Evolutionary conservation across 306 rosid genomes (phyloP), one percentile per base, ranked within the genome.

Genomic region (Fagus crenata): DNA sequence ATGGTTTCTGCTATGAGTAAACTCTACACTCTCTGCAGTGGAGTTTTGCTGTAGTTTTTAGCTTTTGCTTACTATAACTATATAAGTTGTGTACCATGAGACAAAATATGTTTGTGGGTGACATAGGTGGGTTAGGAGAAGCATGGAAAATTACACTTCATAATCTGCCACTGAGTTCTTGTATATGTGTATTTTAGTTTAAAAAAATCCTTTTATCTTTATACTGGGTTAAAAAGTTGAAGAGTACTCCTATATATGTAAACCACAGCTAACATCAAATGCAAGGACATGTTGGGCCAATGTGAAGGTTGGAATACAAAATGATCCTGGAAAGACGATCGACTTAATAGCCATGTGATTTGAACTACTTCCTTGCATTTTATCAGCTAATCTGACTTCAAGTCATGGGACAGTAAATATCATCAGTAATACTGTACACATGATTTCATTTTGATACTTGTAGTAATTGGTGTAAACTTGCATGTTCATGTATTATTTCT

Each of bases 371-470:
- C 28, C 0, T 22, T 22, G 28, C 28, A 22, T 22, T 22, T 22
- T 22, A 22, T 22, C 28, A 22, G 28, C 28, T 22, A 95, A 92
- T 76, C 83, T 92, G 68, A 83, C 87, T 64, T 86, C 98, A 65
- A 92, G 89, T 82, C 90, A 89, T 78, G 98, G 98, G 81, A 88
- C 93, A 58, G 97, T 92, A 2, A 88, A 89, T 81, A 87, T 92
- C 70, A 92, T 90, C 40, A 49, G 90, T 63, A 86, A 88, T 77
- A 94, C 92, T 96, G 98, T 94, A 89, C 72, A 22, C 46, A 42
- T 42, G 4, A 59, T 60, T 18, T 46, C 43, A 6, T n/a, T 59
- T 4, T 78, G 28, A 22, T 22, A 22, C 28, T 22, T 22, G 28
- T 22, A 22, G 28, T 22, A 22, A 22, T 22, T 22, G 28, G 28